phyloP scores from a whole-genome alignment of 2,329 filamentous ascomycete species.

The Didymella glomerata region DNA sequence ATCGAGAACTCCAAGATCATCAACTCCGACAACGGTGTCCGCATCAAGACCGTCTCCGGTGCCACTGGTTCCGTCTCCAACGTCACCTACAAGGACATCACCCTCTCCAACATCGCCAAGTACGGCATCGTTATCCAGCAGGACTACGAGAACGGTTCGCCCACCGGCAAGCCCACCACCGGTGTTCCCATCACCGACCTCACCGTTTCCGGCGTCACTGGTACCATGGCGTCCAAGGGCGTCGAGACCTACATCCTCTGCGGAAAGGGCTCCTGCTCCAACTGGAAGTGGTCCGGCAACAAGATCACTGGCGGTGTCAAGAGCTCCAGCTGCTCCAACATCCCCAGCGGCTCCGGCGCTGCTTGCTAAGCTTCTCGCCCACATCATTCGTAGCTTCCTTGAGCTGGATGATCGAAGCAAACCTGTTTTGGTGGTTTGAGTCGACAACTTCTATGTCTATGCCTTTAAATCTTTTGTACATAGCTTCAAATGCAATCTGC shows the following conservation, averaged over 20 bases:
- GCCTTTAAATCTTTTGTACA: conserved; percentile 9
- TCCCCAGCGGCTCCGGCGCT: conserved; percentile 45
- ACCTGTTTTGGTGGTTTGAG: conserved; percentile 14
- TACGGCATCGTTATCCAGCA: conserved; percentile 64
- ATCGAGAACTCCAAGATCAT: conserved; percentile 60
- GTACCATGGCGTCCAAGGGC: conserved; percentile 45
- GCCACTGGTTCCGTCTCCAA: conserved; percentile 62
- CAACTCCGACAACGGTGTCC: conserved; percentile 65
- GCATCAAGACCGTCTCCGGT: conserved; percentile 65
- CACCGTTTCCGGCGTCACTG: conserved; percentile 54
- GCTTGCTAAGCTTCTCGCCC: conserved; percentile 39
- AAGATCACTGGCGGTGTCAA: conserved; percentile 50
- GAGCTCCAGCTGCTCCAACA: conserved; percentile 44
- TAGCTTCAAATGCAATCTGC: conserved; percentile 13
- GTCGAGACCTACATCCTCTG: conserved; percentile 64
- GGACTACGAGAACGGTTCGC: conserved; percentile 60
- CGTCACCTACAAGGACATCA: conserved; percentile 59
- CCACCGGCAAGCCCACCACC: conserved; percentile 56
- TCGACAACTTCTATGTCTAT: conserved; percentile 9
- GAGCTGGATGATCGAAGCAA: conserved; percentile 9
- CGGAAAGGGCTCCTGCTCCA: conserved; percentile 60
- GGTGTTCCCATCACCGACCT: conserved; percentile 59
- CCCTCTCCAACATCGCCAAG: conserved; percentile 54
- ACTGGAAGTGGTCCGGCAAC: conserved; percentile 64
- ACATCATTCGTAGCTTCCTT: not conserved